A percentile compares a stretch with the other conserved stretches of the same genome.
phyloP scores from a whole-genome alignment of 805 yeast species.

The Zygosaccharomyces bailii region DNA sequence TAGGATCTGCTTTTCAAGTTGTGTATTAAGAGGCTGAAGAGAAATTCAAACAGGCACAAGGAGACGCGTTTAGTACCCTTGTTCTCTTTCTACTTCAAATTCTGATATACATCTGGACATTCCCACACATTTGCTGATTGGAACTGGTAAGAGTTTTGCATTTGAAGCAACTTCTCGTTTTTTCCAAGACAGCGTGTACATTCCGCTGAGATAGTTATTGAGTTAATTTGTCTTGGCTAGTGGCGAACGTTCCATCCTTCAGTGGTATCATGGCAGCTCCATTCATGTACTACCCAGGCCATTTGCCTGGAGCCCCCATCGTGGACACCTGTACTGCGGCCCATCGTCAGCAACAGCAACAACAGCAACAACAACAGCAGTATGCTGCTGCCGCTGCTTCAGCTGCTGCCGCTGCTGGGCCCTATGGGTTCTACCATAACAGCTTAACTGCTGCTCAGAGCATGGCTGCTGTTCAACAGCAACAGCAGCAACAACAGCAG shows the following conservation, averaged over 20 bases:
- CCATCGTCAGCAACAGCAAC: constrained; percentile 8
- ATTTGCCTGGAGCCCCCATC: constrained; percentile 9
- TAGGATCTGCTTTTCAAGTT: constrained; percentile 18
- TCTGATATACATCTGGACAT: constrained; percentile 10
- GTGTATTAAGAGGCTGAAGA: constrained; percentile 14
- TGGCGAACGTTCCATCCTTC: constrained; percentile 4
- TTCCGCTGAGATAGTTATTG: constrained; percentile 33
- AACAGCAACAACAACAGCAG: constrained; percentile 9
- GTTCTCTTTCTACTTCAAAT: constrained; percentile 10
- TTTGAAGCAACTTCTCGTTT: constrained; percentile 1
- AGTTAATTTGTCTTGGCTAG: constrained; percentile 32
- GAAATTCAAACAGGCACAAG: constrained; percentile 4
- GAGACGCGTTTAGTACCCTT: constrained; percentile 3
- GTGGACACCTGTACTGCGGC: constrained; percentile 9
- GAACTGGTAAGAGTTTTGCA: constrained; percentile 2
- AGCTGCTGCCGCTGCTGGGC: constrained; percentile 6
- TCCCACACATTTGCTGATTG: constrained; percentile 8
- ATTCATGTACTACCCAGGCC: constrained; percentile 20
- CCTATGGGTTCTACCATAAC: constrained; percentile 21
- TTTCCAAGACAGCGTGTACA: constrained; percentile 4
- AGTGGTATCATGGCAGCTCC: constrained; percentile 16
- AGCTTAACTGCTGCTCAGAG: constrained; percentile 5
- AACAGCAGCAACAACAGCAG: constrained; percentile 12
- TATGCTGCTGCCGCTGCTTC: constrained; percentile 6
- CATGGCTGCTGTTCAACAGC: constrained; percentile 6